A percentile compares a stretch with the other conserved stretches of the same genome.
Evolutionary conservation across 768 basidiomycete species (phyloP).

Genomic region (Auricularia sp.): DNA sequence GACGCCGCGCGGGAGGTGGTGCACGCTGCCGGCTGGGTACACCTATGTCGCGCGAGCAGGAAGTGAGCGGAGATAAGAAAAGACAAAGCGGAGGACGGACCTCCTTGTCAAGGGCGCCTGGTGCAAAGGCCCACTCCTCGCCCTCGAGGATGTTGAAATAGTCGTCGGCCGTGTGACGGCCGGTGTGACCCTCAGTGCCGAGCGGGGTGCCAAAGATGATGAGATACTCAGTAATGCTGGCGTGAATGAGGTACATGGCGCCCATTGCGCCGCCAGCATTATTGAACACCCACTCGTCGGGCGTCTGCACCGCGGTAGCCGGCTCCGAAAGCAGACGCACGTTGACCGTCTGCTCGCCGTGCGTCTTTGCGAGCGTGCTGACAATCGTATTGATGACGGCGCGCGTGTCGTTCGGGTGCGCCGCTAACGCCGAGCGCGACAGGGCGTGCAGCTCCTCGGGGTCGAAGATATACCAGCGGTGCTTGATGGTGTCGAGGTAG

Average conservation of each 20-base stretch:
- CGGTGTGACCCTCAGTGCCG: conserved; percentile 94
- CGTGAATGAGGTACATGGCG: conserved; percentile 95
- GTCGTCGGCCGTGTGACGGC: conserved; percentile 92
- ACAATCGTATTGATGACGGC: conserved; percentile 78
- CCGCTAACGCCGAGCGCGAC: conserved; percentile 60
- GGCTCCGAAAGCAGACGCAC: conserved; percentile 35
- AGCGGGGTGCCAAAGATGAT: conserved; percentile 94
- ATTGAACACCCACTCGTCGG: conserved; percentile 87
- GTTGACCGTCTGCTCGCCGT: conserved; percentile 47
- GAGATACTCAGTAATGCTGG: conserved; percentile 82
- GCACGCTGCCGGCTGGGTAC: conserved; percentile 76
- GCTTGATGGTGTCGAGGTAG: conserved; percentile 63
- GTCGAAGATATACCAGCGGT: conserved; percentile 82
- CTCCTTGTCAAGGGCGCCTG: conserved; percentile 80
- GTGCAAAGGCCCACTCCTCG: conserved; percentile 87
- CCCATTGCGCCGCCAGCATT: conserved; percentile 99
- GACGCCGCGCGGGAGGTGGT: conserved; percentile 70
- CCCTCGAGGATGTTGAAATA: conserved; percentile 94
- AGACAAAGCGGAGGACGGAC: conserved; percentile 17
- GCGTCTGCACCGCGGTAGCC: conserved; percentile 23
- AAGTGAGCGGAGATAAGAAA: not conserved
- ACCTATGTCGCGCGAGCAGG: conserved; percentile 16
- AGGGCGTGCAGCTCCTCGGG: conserved; percentile 63
- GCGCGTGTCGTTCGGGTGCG: conserved; percentile 51
- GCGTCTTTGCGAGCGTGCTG: conserved; percentile 62